Base-by-base conservation (phyloP, 2,329 filamentous ascomycete genomes). In the Fusarium guadeloupense region DNA sequence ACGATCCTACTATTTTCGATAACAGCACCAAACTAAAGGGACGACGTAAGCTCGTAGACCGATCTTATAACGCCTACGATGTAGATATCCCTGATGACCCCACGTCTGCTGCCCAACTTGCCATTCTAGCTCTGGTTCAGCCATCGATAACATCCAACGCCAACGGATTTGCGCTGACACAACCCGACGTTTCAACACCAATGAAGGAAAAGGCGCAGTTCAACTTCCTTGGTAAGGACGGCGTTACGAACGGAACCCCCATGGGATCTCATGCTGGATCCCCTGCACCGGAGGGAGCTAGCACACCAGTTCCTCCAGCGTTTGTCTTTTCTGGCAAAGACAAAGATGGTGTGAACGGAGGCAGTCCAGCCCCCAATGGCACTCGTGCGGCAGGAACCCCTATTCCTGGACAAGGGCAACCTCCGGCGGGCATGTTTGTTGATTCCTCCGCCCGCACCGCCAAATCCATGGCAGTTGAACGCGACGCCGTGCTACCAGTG, bases 51-150 rank as follows among this genome's bases (percentile, higher is more conserved):
- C 81, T 98, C 19, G 87, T 98, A 26, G 89, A 92, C 50, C 89
- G 91, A 31, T 97, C 94, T 0, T 93, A 93, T 69, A 96, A 99
- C 72, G 87, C 96, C 12, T 99, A 99, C 75, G 95, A 98, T 59
- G 88, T 90, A 23, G 90, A 94, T 26, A 75, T 84, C 12, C 92
- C 93, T 1, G 96, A 98, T 73, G 95, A 99, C 71, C 95, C 95
- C 1, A 80, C 88, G 2, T 97, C 95, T 0, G 83, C 88, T 9
- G 94, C 95, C 5, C 95, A 99, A 76, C 80, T 92, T 9, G 89
- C 81, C 19, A 84, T 89, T 31, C 74, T 89, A 21, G 81, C 82
- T 0, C 77, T 83, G 26, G 84, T 87, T 59, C 85, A 87, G 68
- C 86, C 86, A 1, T 86, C 85, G 0, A 76, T 88, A 31, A 77